Conservation (phyloP, 2,329 filamentous ascomycete genomes). For the Plenodomus tracheiphilus region DNA sequence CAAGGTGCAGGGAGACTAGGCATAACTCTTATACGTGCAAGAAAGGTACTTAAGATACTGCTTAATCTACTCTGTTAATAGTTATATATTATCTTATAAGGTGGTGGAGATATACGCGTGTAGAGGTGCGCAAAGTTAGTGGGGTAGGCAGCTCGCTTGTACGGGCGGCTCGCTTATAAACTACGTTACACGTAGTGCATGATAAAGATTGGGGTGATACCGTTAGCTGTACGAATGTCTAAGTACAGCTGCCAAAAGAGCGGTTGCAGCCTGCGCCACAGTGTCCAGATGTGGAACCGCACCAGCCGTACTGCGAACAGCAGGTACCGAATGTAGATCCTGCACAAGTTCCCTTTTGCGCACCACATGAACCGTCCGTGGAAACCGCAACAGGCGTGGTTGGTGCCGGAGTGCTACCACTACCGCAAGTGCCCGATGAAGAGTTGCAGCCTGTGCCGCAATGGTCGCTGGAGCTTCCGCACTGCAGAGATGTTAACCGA, state of each 20-base stretch:
- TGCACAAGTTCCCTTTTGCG: slow-evolving; percentile 25
- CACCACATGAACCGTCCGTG: slow-evolving; percentile 28
- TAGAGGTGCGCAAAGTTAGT: too few relatives aligned
- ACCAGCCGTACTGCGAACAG: slow-evolving; percentile 51
- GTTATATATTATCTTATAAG: too few relatives aligned
- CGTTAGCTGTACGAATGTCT: too few relatives aligned
- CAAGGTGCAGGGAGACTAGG: too few relatives aligned
- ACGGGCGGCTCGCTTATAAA: too few relatives aligned
- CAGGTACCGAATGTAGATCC: slow-evolving; percentile 47
- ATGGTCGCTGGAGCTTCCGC: slow-evolving; percentile 7
- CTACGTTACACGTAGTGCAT: too few relatives aligned
- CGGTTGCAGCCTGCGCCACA: slow-evolving; percentile 41
- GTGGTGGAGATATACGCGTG: too few relatives aligned
- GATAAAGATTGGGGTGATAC: too few relatives aligned
- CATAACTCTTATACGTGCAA: too few relatives aligned
- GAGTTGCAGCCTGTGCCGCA: slow-evolving; percentile 24
- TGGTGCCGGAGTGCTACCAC: background rate
- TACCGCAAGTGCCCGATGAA: slow-evolving; percentile 28
- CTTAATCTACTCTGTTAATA: too few relatives aligned
- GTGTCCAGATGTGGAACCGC: slow-evolving; percentile 37
- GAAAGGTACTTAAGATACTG: too few relatives aligned
- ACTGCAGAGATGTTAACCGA: background rate
- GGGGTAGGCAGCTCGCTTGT: too few relatives aligned
- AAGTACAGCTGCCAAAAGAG: slow-evolving; percentile 29
- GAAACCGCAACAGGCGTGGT: slow-evolving; percentile 11